Percentiles rank a stretch among this genome's conserved stretches.
Conservation (phyloP, 768 basidiomycete genomes). For the Trametes cinnabarina region DNA sequence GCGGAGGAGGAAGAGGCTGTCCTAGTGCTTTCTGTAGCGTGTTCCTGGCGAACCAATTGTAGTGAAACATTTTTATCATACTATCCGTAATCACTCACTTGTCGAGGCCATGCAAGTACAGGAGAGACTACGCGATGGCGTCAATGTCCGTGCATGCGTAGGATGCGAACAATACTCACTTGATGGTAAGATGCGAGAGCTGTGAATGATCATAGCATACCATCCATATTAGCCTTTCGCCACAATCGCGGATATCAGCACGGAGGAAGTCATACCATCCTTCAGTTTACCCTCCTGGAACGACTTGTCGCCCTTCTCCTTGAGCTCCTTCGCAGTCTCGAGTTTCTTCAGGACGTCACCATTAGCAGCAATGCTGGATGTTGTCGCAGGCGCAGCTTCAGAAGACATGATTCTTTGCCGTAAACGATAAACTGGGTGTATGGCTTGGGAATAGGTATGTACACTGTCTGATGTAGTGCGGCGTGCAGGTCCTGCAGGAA, state of each 20-base stretch:
- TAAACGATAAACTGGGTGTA: neutral
- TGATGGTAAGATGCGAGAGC: conserved; percentile 70
- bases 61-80: neutral
- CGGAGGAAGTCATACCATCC: conserved; percentile 24
- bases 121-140: conserved; percentile 45
- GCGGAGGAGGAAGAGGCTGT: conserved; percentile 9
- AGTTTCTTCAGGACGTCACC: conserved; percentile 47
- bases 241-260: neutral
- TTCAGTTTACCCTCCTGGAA: conserved; percentile 35
- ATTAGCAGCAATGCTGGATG: conserved; percentile 3
- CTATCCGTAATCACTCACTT: conserved; percentile 48
- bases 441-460: neutral
- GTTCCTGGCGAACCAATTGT: conserved; percentile 14
- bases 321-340: conserved; percentile 48
- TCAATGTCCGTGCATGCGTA: neutral
- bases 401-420: neutral
- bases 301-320: conserved; percentile 35
- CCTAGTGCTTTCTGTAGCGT: conserved; percentile 22
- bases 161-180: conserved; percentile 38
- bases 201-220: conserved; percentile 27
- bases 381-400: conserved; percentile 11
- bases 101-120: conserved; percentile 75
- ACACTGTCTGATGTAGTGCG: neutral
- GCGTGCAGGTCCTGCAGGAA: neutral
- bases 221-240: no score